Evolutionary conservation across 257 asterid species (phyloP).

Genomic region (Solanum stenotomum): DNA sequence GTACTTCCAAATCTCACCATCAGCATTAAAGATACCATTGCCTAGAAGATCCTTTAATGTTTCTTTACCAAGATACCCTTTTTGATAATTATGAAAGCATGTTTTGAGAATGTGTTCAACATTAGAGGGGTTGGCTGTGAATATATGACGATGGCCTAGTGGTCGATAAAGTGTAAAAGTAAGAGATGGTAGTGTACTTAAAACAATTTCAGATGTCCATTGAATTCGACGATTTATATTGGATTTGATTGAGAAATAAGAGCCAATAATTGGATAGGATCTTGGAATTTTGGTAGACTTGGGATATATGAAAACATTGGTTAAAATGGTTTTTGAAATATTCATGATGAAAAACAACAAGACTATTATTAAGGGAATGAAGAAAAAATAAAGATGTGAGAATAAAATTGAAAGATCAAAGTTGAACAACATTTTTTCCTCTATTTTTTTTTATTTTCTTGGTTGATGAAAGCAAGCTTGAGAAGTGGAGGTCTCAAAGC

Average conservation of each 20-base stretch:
- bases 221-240: background rate
- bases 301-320: background rate
- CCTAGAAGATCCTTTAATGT: conserved; percentile 43
- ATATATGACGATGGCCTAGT: conserved; percentile 26
- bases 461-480: background rate
- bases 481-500: background rate
- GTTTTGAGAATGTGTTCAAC: conserved; percentile 56
- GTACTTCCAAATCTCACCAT: conserved; percentile 49
- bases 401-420: background rate
- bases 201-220: background rate
- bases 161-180: conserved; percentile 25
- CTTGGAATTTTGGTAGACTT: background rate
- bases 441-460: background rate
- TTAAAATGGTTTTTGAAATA: background rate
- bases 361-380: conserved; percentile 9
- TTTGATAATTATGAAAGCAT: conserved; percentile 36
- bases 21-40: conserved; percentile 53
- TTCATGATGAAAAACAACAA: conserved; percentile 15
- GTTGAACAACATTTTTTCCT: background rate
- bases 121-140: conserved; percentile 51
- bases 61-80: conserved; percentile 25
- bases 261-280: background rate
- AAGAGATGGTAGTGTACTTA: background rate
- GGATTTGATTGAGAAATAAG: background rate
- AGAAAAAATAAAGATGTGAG: conserved; percentile 10